phyloP scores from a whole-genome alignment of 371 early-diverging fungal species.

The Funneliformis caledonium region DNA sequence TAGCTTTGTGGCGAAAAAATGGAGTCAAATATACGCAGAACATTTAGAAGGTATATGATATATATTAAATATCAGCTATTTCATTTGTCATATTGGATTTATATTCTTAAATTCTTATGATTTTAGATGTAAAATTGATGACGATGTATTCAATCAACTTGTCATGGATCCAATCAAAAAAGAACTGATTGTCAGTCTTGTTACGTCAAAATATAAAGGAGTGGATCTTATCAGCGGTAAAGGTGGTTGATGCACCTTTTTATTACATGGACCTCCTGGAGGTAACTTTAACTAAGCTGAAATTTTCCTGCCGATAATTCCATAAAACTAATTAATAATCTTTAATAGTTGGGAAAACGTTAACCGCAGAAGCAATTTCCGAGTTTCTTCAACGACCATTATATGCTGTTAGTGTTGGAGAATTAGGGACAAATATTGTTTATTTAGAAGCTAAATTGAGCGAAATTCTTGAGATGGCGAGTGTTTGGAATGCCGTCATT shows the following conservation, averaged over 20 bases:
- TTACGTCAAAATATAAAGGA: slow-evolving; percentile 46
- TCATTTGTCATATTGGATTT: no score
- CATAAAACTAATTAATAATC: slow-evolving; percentile 58
- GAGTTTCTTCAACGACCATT: slow-evolving; percentile 56
- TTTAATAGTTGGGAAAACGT: slow-evolving; percentile 65
- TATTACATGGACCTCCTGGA: slow-evolving; percentile 72
- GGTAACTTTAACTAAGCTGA: neutral
- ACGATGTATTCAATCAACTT: slow-evolving; percentile 57
- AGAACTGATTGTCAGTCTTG: slow-evolving; percentile 54
- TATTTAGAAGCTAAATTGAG: slow-evolving; percentile 52
- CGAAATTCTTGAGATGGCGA: slow-evolving; percentile 53
- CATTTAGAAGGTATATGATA: slow-evolving; percentile 35
- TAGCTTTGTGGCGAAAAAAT: slow-evolving; percentile 55
- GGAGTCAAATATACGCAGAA: slow-evolving; percentile 59
- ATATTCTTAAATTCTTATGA: neutral
- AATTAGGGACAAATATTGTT: slow-evolving; percentile 55
- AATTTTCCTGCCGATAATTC: no score
- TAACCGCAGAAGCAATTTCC: slow-evolving; percentile 74
- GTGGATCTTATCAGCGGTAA: slow-evolving; percentile 57
- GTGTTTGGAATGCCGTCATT: slow-evolving; percentile 55
- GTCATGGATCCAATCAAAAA: slow-evolving; percentile 54
- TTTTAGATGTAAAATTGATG: slow-evolving; percentile 46
- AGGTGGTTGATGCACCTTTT: slow-evolving; percentile 54
- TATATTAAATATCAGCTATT: no score
- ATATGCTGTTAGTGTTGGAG: slow-evolving; percentile 60